Percentiles rank a stretch among this genome's conserved stretches.
These are phyloP conservation scores for Pleurotus sapidus DNA, from an alignment of 768 basidiomycete genomes.

Conservation along the genomic window DNA sequence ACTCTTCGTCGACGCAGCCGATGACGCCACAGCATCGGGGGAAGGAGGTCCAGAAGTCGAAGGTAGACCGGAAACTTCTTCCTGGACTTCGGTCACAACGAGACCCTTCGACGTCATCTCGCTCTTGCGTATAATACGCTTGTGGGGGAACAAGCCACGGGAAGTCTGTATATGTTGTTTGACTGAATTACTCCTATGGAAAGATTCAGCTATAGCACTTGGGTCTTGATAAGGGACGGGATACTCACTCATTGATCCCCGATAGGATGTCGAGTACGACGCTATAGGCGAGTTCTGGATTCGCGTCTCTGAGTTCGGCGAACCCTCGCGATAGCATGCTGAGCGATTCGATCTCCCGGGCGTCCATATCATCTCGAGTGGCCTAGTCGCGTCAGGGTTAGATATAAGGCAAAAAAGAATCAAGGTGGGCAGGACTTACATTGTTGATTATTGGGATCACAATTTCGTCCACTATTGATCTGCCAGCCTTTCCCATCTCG, in stretches of 20 bases:
- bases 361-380: conserved; percentile 83
- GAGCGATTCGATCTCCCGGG: conserved; percentile 82
- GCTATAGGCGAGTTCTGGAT: conserved; percentile 83
- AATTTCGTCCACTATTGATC: conserved; percentile 75
- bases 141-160: conserved; percentile 78
- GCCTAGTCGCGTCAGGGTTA: conserved; percentile 37
- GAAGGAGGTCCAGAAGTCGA: conserved; percentile 17
- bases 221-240: neutral
- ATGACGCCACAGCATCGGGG: conserved; percentile 14
- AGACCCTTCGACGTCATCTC: conserved; percentile 85
- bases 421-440: conserved; percentile 39
- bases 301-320: conserved; percentile 76
- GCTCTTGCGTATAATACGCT: conserved; percentile 73
- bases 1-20: conserved; percentile 21
- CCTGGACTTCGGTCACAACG: conserved; percentile 78
- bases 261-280: conserved; percentile 86
- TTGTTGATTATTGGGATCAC: conserved; percentile 76
- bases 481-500: conserved; percentile 64
- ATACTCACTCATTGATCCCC: conserved; percentile 85
- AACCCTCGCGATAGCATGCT: conserved; percentile 91
- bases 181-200: conserved; percentile 62
- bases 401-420: neutral
- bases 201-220: conserved; percentile 2
- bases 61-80: conserved; percentile 58
- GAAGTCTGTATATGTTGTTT: conserved; percentile 81